Evolutionary conservation across 139 green algal genomes (phyloP).

Genomic region (Chlorella sorokiniana): DNA sequence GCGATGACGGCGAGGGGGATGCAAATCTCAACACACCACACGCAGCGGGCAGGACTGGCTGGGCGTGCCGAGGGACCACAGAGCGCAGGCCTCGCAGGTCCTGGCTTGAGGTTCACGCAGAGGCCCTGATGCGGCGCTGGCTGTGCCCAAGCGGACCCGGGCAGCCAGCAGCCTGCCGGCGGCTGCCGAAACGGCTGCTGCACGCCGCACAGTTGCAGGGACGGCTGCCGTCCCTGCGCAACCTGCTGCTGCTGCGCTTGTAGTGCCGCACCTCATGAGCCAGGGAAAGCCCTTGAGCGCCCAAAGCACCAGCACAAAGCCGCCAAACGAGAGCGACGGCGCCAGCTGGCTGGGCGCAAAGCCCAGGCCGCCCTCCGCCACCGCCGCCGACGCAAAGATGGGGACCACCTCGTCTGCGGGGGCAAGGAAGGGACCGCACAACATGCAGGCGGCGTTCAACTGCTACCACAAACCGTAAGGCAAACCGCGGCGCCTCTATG

Average conservation of each 20-base stretch:
- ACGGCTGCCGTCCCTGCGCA: background rate
- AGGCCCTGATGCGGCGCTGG: too few species aligned
- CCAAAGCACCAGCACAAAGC: constrained; percentile 53
- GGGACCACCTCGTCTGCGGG: constrained; percentile 60
- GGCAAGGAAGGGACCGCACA: background rate
- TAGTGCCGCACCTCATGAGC: constrained; percentile 8
- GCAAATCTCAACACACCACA: too few species aligned
- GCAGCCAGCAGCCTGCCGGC: too few species aligned
- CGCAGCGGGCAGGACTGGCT: background rate
- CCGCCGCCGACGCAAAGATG: constrained; percentile 65
- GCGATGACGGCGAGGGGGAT: background rate
- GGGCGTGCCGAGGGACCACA: too few species aligned
- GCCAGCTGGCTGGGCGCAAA: constrained; percentile 58
- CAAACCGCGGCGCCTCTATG: background rate
- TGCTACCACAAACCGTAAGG: too few species aligned
- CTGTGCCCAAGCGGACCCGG: too few species aligned
- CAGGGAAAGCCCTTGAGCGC: constrained; percentile 55
- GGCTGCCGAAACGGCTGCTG: too few species aligned
- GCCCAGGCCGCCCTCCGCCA: constrained; percentile 55
- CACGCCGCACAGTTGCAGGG: background rate
- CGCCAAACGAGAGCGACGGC: constrained; percentile 59
- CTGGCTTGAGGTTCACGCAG: too few species aligned
- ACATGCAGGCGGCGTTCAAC: background rate
- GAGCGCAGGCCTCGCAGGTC: too few species aligned
- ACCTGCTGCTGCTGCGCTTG: background rate